These are phyloP conservation scores for Podaxis sp. DNA, from an alignment of 768 basidiomycete genomes.

Conservation along the genomic window DNA sequence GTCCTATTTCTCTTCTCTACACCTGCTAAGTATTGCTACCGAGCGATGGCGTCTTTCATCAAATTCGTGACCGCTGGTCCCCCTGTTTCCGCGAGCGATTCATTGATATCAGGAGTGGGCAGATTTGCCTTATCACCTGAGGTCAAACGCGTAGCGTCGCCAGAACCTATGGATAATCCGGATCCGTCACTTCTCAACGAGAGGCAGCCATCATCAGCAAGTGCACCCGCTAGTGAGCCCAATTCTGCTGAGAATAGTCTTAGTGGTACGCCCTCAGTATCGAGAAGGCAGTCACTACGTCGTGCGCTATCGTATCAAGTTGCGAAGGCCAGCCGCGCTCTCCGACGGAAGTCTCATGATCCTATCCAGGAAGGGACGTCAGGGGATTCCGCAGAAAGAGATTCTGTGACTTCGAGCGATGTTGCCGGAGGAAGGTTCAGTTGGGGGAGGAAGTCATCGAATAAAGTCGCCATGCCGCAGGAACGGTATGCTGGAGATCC, in stretches of 20 bases:
- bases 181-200: background rate
- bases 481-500: constrained; percentile 60
- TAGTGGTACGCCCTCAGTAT: background rate
- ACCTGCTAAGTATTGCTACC: constrained; percentile 78
- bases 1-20: constrained; percentile 75
- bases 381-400: background rate
- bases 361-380: constrained; percentile 1
- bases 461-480: constrained; percentile 13
- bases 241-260: background rate
- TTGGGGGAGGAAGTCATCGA: background rate
- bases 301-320: constrained; percentile 24
- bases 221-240: background rate
- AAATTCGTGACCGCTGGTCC: constrained; percentile 56
- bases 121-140: constrained; percentile 1
- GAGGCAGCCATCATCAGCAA: background rate
- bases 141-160: background rate
- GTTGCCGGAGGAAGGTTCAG: constrained; percentile 34
- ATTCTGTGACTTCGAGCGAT: constrained; percentile 26
- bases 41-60: constrained; percentile 71
- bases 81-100: constrained; percentile 6
- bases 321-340: constrained; percentile 17
- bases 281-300: constrained; percentile 21
- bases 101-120: background rate
- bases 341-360: constrained; percentile 17
- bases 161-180: background rate